phyloP scores from a whole-genome alignment of 129 eudicot species.

The Arctium minus region DNA sequence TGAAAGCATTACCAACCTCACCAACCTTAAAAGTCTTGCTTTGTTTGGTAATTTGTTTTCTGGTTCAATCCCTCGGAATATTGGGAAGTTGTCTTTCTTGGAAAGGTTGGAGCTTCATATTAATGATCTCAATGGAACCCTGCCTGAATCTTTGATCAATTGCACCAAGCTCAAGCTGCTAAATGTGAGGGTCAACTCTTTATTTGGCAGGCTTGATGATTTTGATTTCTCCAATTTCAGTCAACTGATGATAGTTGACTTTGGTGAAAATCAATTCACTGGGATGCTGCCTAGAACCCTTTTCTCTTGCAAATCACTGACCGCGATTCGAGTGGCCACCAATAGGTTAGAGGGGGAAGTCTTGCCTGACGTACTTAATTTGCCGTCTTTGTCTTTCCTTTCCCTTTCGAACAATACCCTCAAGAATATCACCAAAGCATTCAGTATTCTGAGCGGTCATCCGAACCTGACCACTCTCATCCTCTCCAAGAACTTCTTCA shows the following conservation, averaged over 20 bases:
- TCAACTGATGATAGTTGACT: slow-evolving; percentile 46
- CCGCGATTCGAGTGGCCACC: slow-evolving; percentile 48
- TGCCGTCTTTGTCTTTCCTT: slow-evolving; percentile 56
- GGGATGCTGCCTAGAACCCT: slow-evolving; percentile 51
- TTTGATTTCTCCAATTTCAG: slow-evolving; percentile 60
- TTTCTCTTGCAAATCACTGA: slow-evolving; percentile 49
- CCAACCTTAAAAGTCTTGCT: slow-evolving; percentile 38
- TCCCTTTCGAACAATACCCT: slow-evolving; percentile 59
- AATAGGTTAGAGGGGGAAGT: slow-evolving; percentile 48
- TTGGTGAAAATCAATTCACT: slow-evolving; percentile 51
- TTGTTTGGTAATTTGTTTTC: slow-evolving; percentile 40
- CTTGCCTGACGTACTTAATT: slow-evolving; percentile 19
- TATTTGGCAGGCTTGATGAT: slow-evolving; percentile 42
- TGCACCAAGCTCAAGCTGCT: slow-evolving; percentile 49
- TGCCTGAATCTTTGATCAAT: slow-evolving; percentile 51
- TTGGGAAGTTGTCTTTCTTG: slow-evolving; percentile 51
- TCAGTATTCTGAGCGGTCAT: slow-evolving; percentile 36
- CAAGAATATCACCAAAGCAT: slow-evolving; percentile 46
- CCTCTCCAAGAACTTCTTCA: slow-evolving; percentile 48
- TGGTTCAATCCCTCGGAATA: slow-evolving; percentile 41
- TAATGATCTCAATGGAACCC: slow-evolving; percentile 44
- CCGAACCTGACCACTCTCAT: slow-evolving; percentile 46
- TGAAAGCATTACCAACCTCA: slow-evolving; percentile 31
- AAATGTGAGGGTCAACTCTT: slow-evolving; percentile 52
- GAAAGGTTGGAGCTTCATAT: slow-evolving; percentile 62